Evolutionary conservation across 148 eudicot genomes (phyloP).

Genomic region (Heliosperma pusillum): DNA sequence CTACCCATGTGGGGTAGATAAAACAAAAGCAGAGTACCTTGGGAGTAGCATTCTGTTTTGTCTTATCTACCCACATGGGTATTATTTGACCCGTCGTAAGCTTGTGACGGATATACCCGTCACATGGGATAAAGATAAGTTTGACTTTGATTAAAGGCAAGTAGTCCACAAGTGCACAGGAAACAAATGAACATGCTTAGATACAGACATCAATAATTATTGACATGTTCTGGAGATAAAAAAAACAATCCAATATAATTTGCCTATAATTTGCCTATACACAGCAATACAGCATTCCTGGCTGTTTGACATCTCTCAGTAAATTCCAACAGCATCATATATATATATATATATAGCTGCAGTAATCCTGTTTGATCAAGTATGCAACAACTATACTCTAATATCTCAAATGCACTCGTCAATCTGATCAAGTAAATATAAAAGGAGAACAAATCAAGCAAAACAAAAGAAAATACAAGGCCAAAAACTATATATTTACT

Average conservation of each 20-base stretch:
- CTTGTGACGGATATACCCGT: too few relatives aligned
- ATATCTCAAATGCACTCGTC: neutral
- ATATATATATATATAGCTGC: too few relatives aligned
- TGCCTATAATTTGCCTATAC: neutral
- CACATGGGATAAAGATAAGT: too few relatives aligned
- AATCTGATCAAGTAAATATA: neutral
- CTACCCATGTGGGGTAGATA: too few relatives aligned
- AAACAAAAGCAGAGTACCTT: too few relatives aligned
- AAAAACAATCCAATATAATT: neutral
- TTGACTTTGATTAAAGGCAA: neutral
- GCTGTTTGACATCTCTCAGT: too few relatives aligned
- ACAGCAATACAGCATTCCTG: too few relatives aligned
- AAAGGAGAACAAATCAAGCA: neutral
- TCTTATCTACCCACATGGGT: too few relatives aligned
- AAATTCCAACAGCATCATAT: too few relatives aligned
- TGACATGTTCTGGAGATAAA: neutral
- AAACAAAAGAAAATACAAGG: neutral
- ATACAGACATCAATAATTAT: neutral
- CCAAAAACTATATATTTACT: conserved; percentile 21
- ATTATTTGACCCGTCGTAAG: too few relatives aligned
- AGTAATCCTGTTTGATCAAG: too few relatives aligned
- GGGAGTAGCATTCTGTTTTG: too few relatives aligned
- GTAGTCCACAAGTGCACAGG: neutral
- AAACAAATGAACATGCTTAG: neutral
- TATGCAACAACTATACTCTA: neutral